Evolutionary conservation across 306 rosid species (phyloP).

Genomic region (Albizia julibrissin): DNA sequence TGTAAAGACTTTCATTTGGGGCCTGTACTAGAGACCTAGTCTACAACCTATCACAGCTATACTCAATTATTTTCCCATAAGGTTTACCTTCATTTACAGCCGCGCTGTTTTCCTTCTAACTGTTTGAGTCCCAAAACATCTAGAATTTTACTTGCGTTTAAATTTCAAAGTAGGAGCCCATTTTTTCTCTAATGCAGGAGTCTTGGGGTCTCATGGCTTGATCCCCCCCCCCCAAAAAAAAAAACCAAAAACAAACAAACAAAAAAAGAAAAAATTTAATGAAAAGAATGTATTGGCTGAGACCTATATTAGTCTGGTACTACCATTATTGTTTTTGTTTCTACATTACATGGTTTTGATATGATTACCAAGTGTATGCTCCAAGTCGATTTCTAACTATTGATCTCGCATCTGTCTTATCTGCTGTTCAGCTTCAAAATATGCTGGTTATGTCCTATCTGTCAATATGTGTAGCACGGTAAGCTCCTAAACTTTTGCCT

Average conservation of each 20-base stretch:
- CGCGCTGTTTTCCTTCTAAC: not conserved
- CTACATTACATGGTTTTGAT: not conserved
- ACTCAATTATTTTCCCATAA: not conserved
- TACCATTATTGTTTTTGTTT: not conserved
- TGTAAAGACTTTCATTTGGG: not conserved
- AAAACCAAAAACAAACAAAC: no score
- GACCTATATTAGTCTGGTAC: not conserved
- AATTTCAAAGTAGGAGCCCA: not conserved
- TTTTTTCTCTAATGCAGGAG: not conserved
- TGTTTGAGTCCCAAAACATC: not conserved
- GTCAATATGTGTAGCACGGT: slow-evolving; percentile 96
- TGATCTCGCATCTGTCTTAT: slow-evolving; percentile 24
- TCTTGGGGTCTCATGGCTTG: not conserved
- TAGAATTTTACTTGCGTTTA: not conserved
- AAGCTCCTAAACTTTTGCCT: slow-evolving; percentile 37
- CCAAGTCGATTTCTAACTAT: not conserved
- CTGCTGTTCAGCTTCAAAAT: slow-evolving; percentile 82
- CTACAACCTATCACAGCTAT: not conserved
- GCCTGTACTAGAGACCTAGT: not conserved
- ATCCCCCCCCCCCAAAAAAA: not conserved
- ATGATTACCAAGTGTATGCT: slow-evolving; percentile 21
- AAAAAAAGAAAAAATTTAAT: not conserved
- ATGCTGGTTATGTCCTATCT: slow-evolving; percentile 88
- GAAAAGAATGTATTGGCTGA: not conserved
- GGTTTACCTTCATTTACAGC: not conserved